Evolutionary conservation across 306 rosid genomes (phyloP), one percentile per base, ranked within the genome.

Genomic region (Quercus variabilis): DNA sequence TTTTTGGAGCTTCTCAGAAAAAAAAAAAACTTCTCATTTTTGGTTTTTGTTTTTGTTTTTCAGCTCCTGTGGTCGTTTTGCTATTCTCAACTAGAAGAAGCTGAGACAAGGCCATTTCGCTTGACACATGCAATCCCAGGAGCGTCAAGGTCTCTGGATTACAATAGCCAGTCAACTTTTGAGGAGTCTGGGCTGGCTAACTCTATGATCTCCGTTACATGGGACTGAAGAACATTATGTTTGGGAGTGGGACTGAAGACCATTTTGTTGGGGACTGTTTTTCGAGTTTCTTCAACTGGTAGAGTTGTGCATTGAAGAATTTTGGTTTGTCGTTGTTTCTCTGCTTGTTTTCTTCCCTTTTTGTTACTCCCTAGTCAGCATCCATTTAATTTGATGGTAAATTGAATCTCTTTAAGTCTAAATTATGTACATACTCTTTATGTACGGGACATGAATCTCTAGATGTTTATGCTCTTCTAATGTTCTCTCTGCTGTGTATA

Each of bases 51-150:
- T 70, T 21, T 78, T 77, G 25, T 81, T 71, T 82, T 82, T 88
- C 92, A 96, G 99, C 89, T 96, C 74, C 84, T 96, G 76, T 96
- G 99, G 99, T 96, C 99, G 20, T 96, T 96, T 83, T 87, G 97
- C 79, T 77, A 79, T 49, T 81, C 83, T 33, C 90, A 91, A 83
- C 74, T 93, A 6, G 84, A 86, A 76, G 98, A 89, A 84, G 92
- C 84, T 51, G 94, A 80, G 76, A 80, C 79, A n/a, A 91, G 80
- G 82, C 76, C 71, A 31, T 91, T 96, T 84, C 90, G 88, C 55
- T 76, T 96, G 85, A 84, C 97, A 5, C 94, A 93, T 25, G 92
- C 98, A 74, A 92, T 96, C 79, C 99, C 99, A 18, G 97, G 99
- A 74, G 93, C 96, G 6, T 79, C 92, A 3, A 89, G 87, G 86